Base-by-base conservation (phyloP, 768 basidiomycete species). In the Dioszegia aurantiaca region DNA sequence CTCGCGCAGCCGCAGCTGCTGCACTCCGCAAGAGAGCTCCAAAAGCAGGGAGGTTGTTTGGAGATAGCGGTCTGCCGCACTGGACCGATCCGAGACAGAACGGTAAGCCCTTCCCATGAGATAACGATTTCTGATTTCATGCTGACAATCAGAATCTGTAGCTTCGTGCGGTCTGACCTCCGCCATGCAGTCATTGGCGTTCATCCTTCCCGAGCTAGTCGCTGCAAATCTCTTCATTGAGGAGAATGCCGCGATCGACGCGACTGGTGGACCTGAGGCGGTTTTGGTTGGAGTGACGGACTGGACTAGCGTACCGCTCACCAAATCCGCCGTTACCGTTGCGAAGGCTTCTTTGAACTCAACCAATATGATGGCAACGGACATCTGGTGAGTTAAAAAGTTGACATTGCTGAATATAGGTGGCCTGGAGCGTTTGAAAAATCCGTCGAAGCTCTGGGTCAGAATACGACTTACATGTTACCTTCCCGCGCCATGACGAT, bases 381-480 rank as follows among this genome's bases (percentile, higher is more conserved):
- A 53, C n/a, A 27, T 53, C 2, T 53, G 51, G 51, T 53, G n/a
- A 40, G 51, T 41, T n/a, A 6, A 6, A 6, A 6, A 33, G 6
- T 33, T 33, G 33, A 30, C 12, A 36, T 5, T 3, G 51, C 51
- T 53, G 24, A 53, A 24, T 11, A 4, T 28, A 21, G 51, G 51
- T 53, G 51, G 51, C 51, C 51, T 33, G 36, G 27, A 27, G 51
- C 51, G 16, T 53, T 53, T 27, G 51, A 53, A 28, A 53, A 53
- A 40, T n/a, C 51, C 14, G 40, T 53, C 23, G 51, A 53, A 36
- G 37, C 39, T 2, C 31, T 53, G 8, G 51, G 37, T 3, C 51
- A 53, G 40, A 19, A 6, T 23, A 53, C 51, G 40, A 53, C 37
- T 37, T 40, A 12, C 39, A 53, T 53, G 19, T 37, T 53, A 11